These are phyloP conservation scores for Uronychia setigera DNA, from an alignment of 73 alveolate genomes.

Conservation along the genomic window DNA sequence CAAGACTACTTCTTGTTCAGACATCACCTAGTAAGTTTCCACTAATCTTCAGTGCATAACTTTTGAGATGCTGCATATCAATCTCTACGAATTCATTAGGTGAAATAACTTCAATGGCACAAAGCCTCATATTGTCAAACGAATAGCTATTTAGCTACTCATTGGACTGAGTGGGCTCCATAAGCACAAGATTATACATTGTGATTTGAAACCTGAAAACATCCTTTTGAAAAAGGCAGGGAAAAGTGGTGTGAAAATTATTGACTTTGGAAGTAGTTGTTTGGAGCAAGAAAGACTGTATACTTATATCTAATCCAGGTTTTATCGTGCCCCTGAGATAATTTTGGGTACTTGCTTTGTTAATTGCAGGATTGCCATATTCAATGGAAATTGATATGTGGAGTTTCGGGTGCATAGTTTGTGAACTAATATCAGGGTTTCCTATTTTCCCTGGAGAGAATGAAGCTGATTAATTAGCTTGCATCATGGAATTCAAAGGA, in stretches of 20 bases:
- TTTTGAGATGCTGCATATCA: conserved; percentile 37
- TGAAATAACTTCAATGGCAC: conserved; percentile 81
- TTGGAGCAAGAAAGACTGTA: conserved; percentile 52
- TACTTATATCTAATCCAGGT: conserved; percentile 46
- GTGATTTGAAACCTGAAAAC: conserved; percentile 93
- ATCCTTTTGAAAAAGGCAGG: conserved; percentile 67
- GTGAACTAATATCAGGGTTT: conserved; percentile 76
- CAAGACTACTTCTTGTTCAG: conserved; percentile 65
- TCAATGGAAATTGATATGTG: conserved; percentile 85
- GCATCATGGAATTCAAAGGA: conserved; percentile 72
- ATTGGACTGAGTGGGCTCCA: conserved; percentile 67
- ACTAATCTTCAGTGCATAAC: too few species aligned
- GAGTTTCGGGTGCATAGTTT: conserved; percentile 86
- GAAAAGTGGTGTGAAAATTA: conserved; percentile 69
- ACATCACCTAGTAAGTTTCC: too few species aligned
- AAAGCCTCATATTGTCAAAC: conserved; percentile 71
- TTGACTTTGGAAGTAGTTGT: conserved; percentile 86
- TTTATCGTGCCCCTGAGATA: conserved; percentile 89
- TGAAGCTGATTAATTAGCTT: conserved; percentile 65
- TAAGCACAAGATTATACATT: conserved; percentile 78
- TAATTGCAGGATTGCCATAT: conserved; percentile 82
- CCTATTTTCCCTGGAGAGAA: conserved; percentile 80
- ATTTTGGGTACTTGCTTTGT: too few species aligned
- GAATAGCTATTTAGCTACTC: conserved; percentile 83
- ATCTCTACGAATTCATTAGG: conserved; percentile 83